A percentile compares a stretch with the other conserved stretches of the same genome.
phyloP scores from a whole-genome alignment of 2,329 filamentous ascomycete species.

The Stagonosporopsis rhizophila region DNA sequence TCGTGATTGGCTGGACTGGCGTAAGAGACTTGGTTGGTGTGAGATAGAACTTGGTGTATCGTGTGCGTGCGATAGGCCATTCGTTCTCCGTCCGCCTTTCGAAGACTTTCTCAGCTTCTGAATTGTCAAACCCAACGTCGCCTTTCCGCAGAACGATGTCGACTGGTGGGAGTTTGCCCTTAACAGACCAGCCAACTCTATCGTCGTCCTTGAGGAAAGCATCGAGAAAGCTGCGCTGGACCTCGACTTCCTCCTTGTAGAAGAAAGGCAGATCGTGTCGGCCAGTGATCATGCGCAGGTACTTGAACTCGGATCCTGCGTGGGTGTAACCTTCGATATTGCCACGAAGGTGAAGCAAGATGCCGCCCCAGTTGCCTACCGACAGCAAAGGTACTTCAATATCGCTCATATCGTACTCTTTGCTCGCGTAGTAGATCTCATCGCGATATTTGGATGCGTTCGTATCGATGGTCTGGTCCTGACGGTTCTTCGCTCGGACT shows the following conservation, averaged over 20 bases:
- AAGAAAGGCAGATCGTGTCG: conserved; percentile 77
- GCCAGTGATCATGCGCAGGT: conserved; percentile 72
- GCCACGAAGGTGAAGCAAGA: conserved; percentile 71
- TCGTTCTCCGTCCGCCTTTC: conserved; percentile 63
- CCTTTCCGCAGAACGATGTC: conserved; percentile 69
- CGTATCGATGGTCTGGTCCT: conserved; percentile 45
- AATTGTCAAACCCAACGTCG: conserved; percentile 70
- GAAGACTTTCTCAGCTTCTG: conserved; percentile 65
- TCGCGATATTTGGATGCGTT: conserved; percentile 64
- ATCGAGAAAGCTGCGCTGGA: conserved; percentile 72
- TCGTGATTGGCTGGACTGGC: conserved; percentile 36
- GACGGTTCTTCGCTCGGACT: conserved; percentile 58
- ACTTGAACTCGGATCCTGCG: conserved; percentile 72
- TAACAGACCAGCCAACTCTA: conserved; percentile 63
- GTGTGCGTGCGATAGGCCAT: conserved; percentile 72
- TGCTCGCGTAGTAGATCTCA: conserved; percentile 68
- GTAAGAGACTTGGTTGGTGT: conserved; percentile 56
- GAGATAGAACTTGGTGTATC: conserved; percentile 69
- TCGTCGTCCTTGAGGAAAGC: conserved; percentile 75
- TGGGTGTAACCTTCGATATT: conserved; percentile 71
- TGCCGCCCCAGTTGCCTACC: conserved; percentile 76
- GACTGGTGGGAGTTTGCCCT: conserved; percentile 67
- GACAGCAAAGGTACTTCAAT: conserved; percentile 72
- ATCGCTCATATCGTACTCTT: conserved; percentile 69
- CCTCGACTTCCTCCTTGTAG: conserved; percentile 70